Evolutionary conservation across 306 rosid genomes (phyloP).

Genomic region (Sicyos baderoa): DNA sequence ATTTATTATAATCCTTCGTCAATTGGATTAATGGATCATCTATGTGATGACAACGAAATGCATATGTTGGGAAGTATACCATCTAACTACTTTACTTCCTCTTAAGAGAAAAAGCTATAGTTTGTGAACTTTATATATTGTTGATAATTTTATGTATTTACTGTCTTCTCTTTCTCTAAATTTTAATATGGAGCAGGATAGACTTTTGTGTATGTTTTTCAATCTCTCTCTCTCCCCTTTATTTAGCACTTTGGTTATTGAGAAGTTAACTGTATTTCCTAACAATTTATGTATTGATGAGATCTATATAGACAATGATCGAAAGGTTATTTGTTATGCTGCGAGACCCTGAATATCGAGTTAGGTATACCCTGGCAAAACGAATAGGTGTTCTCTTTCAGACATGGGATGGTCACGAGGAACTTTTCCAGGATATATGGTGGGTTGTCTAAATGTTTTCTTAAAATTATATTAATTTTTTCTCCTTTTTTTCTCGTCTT

Average conservation of each 20-base stretch:
- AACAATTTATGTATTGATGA: constrained; percentile 18
- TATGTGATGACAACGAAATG: not conserved
- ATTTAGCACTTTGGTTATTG: not conserved
- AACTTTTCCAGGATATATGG: constrained; percentile 86
- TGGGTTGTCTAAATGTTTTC: constrained; percentile 29
- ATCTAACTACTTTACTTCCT: not conserved
- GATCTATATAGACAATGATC: constrained; percentile 52
- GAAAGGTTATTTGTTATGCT: constrained; percentile 63
- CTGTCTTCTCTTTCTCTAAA: not conserved
- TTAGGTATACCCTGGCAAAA: constrained; percentile 64
- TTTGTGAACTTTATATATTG: not conserved
- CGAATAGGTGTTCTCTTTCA: constrained; percentile 75
- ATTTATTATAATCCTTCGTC: not conserved
- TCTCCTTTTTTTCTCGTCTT: constrained; percentile 14
- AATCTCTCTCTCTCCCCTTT: not conserved
- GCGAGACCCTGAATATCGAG: constrained; percentile 74
- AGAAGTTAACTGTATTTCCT: constrained; percentile 10
- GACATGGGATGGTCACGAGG: constrained; percentile 93
- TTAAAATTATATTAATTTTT: not conserved
- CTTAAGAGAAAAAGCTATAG: not conserved
- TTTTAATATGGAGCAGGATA: not conserved
- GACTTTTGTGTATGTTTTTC: not conserved
- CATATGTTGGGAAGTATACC: not conserved
- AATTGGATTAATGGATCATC: not conserved
- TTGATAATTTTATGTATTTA: not conserved